Conservation (phyloP, 1,284 basidiomycete species). For the Leucoagaricus sp. region DNA sequence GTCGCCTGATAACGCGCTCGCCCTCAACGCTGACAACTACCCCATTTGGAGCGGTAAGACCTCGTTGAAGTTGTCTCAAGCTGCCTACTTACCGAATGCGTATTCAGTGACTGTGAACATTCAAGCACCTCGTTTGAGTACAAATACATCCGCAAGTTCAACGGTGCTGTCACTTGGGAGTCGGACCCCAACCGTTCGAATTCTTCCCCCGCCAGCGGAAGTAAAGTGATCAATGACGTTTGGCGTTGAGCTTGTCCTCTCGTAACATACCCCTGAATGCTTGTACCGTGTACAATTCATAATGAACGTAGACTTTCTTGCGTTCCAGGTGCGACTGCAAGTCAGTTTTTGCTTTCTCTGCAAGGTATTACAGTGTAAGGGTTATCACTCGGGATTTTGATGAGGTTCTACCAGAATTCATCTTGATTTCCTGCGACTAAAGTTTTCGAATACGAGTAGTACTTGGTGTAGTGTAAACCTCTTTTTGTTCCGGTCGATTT, state of each 20-base stretch:
- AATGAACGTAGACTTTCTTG: too few species aligned
- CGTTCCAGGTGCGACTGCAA: too few species aligned
- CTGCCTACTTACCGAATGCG: not conserved
- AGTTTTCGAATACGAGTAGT: constrained; percentile 21
- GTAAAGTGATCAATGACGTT: constrained; percentile 38
- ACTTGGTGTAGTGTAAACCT: constrained; percentile 14
- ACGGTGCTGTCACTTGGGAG: constrained; percentile 61
- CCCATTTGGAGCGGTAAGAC: constrained; percentile 72
- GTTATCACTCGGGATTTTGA: constrained; percentile 19
- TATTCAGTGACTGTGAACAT: constrained; percentile 33
- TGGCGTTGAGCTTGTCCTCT: constrained; percentile 28
- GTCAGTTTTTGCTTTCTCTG: not conserved
- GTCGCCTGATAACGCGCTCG: constrained; percentile 60
- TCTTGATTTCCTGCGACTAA: too few species aligned
- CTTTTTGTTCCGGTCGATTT: too few species aligned
- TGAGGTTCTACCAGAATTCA: too few species aligned
- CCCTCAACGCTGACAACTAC: constrained; percentile 58
- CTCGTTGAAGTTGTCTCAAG: constrained; percentile 8
- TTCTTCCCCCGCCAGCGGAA: constrained; percentile 43
- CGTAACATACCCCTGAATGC: not conserved
- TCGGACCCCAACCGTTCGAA: constrained; percentile 56
- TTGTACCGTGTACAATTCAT: not conserved
- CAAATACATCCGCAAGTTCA: constrained; percentile 63
- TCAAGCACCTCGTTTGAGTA: constrained; percentile 35
- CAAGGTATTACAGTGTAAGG: constrained; percentile 12